A percentile compares a stretch with the other conserved stretches of the same genome.
Conservation (phyloP, 2,329 filamentous ascomycete species). For the Colletotrichum godetiae region DNA sequence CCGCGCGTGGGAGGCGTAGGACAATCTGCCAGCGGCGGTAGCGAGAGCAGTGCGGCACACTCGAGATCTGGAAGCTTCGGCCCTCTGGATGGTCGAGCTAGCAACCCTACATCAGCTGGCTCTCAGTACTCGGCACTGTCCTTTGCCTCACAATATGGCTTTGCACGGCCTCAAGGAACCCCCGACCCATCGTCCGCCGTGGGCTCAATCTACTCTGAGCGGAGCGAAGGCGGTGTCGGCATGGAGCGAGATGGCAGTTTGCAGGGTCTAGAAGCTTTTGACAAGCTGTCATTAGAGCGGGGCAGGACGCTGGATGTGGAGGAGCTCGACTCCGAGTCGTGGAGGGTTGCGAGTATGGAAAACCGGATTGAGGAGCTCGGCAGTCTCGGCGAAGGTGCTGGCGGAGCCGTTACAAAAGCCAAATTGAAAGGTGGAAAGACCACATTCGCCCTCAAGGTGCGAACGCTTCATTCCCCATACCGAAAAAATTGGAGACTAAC, state of each 20-base stretch:
- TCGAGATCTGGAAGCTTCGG: constrained; percentile 89
- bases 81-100: constrained; percentile 77
- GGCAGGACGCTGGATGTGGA: constrained; percentile 90
- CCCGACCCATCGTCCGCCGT: constrained; percentile 91
- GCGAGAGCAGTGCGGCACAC: constrained; percentile 82
- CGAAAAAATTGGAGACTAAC: constrained; percentile 1
- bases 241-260: constrained; percentile 89
- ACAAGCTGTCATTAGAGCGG: constrained; percentile 84
- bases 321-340: constrained; percentile 93
- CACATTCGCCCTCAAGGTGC: constrained; percentile 94
- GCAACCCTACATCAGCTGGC: constrained; percentile 87
- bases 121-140: constrained; percentile 87
- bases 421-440: constrained; percentile 92
- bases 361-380: constrained; percentile 90
- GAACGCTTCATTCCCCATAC: constrained; percentile 34
- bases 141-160: constrained; percentile 79
- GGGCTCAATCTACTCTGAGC: constrained; percentile 84
- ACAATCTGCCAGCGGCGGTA: constrained; percentile 79
- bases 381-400: constrained; percentile 92
- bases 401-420: constrained; percentile 93
- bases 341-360: constrained; percentile 91
- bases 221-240: constrained; percentile 76
- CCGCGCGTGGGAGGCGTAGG: constrained; percentile 63
- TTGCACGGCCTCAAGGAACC: constrained; percentile 74
- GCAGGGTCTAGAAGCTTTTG: constrained; percentile 81